These are phyloP conservation scores for Flaveria brownii DNA, from an alignment of 129 eudicot species.

Conservation along the genomic window DNA sequence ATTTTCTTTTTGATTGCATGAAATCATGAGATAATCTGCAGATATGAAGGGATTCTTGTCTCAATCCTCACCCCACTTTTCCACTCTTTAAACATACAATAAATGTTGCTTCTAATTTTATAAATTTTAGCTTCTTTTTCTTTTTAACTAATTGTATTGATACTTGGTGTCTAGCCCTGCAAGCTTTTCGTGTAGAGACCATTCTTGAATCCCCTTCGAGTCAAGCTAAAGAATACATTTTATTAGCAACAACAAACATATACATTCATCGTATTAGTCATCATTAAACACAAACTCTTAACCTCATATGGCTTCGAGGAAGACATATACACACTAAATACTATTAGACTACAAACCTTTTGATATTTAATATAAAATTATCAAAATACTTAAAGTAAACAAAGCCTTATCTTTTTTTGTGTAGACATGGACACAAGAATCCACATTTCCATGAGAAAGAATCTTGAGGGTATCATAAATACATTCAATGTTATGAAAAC, in stretches of 20 bases:
- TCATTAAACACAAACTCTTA: too few species aligned
- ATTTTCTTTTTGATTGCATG: conserved; percentile 27
- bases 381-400: background rate
- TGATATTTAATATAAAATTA: background rate
- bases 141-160: background rate
- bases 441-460: conserved; percentile 34
- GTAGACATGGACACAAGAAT: conserved; percentile 35
- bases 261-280: too few species aligned
- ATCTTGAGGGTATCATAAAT: conserved; percentile 38
- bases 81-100: conserved; percentile 1
- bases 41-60: conserved; percentile 40
- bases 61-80: conserved; percentile 12
- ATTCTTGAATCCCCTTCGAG: too few species aligned
- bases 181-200: too few species aligned
- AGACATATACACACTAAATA: too few species aligned
- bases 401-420: conserved; percentile 21
- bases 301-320: too few species aligned
- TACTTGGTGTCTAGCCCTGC: background rate
- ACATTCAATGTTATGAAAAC: conserved; percentile 44
- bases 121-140: background rate
- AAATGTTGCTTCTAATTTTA: background rate
- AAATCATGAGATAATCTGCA: conserved; percentile 29
- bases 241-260: too few species aligned
- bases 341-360: too few species aligned
- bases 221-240: too few species aligned